These are phyloP conservation scores for Populus pruinosa DNA, from an alignment of 345 rosid species.

Conservation along the genomic window DNA sequence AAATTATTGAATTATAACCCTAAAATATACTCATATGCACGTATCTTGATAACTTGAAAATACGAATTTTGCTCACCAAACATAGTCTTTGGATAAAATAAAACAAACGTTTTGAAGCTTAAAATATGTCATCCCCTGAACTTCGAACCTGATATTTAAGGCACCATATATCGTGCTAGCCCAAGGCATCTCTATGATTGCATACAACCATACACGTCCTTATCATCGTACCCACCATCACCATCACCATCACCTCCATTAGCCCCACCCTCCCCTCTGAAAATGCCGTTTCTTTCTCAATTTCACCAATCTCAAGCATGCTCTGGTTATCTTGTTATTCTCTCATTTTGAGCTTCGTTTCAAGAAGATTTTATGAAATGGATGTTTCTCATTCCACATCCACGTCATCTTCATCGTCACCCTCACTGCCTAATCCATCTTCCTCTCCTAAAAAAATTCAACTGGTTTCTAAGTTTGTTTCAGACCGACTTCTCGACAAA, in stretches of 20 bases:
- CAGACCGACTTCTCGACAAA: slow-evolving; percentile 55
- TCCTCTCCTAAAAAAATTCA: slow-evolving; percentile 36
- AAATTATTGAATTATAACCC: neutral
- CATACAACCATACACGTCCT: slow-evolving; percentile 48
- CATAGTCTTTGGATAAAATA: neutral
- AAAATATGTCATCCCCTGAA: neutral
- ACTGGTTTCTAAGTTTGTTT: slow-evolving; percentile 51
- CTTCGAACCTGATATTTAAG: slow-evolving; percentile 4
- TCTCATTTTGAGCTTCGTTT: neutral
- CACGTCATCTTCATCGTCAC: slow-evolving; percentile 35
- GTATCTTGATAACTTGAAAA: neutral
- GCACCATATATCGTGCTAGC: slow-evolving; percentile 8
- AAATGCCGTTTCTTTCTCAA: slow-evolving; percentile 11
- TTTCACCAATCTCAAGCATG: neutral
- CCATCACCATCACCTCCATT: neutral
- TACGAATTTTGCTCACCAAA: neutral
- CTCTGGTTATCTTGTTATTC: neutral
- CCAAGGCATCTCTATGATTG: slow-evolving; percentile 35
- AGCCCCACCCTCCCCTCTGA: neutral
- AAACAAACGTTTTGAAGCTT: neutral
- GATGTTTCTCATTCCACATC: slow-evolving; percentile 22
- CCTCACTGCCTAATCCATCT: neutral
- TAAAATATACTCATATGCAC: neutral
- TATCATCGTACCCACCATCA: slow-evolving; percentile 23
- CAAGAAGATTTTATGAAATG: neutral